Percentiles rank a stretch among this genome's conserved stretches.
phyloP scores from a whole-genome alignment of 192 early-diverging fungal genomes.

The Entomortierella parvispora region DNA sequence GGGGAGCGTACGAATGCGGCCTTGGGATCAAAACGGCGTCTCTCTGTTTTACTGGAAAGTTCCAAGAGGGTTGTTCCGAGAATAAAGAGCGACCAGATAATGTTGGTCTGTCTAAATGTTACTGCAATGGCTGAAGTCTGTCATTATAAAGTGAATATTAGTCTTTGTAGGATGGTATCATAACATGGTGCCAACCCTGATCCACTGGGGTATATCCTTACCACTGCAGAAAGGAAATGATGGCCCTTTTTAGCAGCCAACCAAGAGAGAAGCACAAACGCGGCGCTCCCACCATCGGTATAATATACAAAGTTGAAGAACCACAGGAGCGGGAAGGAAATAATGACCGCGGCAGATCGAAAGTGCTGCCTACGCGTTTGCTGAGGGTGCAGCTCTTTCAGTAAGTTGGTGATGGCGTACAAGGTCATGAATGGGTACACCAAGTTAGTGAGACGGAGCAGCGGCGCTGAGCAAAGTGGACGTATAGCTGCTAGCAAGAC shows the following conservation, averaged over 20 bases:
- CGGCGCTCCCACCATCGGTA: slow-evolving; percentile 88
- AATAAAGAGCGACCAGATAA: slow-evolving; percentile 85
- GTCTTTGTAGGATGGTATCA: too few species aligned
- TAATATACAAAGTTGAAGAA: slow-evolving; percentile 94
- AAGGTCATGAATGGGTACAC: slow-evolving; percentile 68
- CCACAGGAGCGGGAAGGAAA: slow-evolving; percentile 80
- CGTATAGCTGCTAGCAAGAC: slow-evolving; percentile 14
- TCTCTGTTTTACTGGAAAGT: slow-evolving; percentile 11
- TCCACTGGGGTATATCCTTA: too few species aligned
- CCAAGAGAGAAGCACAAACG: slow-evolving; percentile 80
- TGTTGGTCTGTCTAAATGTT: slow-evolving; percentile 92
- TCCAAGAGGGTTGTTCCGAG: slow-evolving; percentile 58
- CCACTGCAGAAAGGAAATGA: slow-evolving; percentile 66
- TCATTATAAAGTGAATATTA: neutral
- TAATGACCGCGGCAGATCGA: slow-evolving; percentile 59
- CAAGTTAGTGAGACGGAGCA: slow-evolving; percentile 74
- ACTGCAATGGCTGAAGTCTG: slow-evolving; percentile 56
- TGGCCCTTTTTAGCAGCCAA: slow-evolving; percentile 57
- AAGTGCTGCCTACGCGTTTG: neutral
- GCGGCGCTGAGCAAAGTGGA: slow-evolving; percentile 48
- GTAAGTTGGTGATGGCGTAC: slow-evolving; percentile 54
- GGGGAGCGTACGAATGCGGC: slow-evolving; percentile 26
- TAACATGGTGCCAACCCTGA: too few species aligned
- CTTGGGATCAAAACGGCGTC: slow-evolving; percentile 40
- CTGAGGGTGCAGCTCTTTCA: slow-evolving; percentile 53